phyloP scores from a whole-genome alignment of 2,329 filamentous ascomycete genomes.

The Diplodia sapinea region DNA sequence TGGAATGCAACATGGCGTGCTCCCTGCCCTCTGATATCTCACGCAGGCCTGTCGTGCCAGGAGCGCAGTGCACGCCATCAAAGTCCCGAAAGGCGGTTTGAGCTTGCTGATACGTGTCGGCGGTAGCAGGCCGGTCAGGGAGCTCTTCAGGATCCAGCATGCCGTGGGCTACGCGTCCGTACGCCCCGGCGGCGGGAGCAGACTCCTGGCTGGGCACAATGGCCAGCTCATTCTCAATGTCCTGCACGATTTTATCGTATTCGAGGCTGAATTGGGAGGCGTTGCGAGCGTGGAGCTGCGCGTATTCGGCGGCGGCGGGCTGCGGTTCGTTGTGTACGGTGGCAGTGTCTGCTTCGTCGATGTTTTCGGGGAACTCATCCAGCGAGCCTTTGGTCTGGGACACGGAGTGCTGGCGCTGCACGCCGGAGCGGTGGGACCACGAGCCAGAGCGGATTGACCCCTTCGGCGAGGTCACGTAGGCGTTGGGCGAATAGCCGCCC shows the following conservation, averaged over 20 bases:
- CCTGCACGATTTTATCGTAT: conserved; percentile 47
- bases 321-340: conserved; percentile 24
- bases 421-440: conserved; percentile 44
- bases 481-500: conserved; percentile 73
- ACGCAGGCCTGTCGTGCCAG: conserved; percentile 42
- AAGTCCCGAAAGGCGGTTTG: conserved; percentile 77
- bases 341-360: conserved; percentile 34
- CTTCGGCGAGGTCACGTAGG: conserved; percentile 70
- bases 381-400: conserved; percentile 45
- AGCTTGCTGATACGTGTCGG: conserved; percentile 69
- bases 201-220: conserved; percentile 32
- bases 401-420: conserved; percentile 46
- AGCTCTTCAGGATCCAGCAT: conserved; percentile 33
- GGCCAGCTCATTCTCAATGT: conserved; percentile 39
- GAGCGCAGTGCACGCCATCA: conserved; percentile 77
- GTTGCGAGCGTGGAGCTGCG: conserved; percentile 19
- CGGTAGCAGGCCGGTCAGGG: conserved; percentile 57
- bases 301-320: not conserved
- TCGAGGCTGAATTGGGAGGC: conserved; percentile 40
- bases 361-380: conserved; percentile 46
- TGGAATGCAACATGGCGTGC: conserved; percentile 55
- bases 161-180: conserved; percentile 17
- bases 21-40: conserved; percentile 38
- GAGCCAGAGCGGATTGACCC: conserved; percentile 63
- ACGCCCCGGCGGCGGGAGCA: conserved; percentile 8